A percentile compares a stretch with the other conserved stretches of the same genome.
Evolutionary conservation across 495 filamentous ascomycete species (phyloP).

Genomic region (Chlorociboria aeruginascens): DNA sequence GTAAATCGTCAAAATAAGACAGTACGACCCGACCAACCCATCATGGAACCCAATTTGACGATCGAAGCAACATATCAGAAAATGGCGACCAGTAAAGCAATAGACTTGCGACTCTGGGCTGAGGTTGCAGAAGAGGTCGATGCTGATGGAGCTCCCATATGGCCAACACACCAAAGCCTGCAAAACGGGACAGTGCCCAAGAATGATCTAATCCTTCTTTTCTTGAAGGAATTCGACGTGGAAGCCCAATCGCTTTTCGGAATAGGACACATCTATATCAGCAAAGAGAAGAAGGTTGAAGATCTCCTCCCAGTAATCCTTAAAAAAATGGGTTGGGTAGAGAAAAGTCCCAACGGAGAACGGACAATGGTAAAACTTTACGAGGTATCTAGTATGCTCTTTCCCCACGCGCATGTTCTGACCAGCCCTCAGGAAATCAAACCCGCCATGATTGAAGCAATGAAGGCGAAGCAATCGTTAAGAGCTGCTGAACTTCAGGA

Average conservation of each 20-base stretch:
- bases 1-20: slow-evolving; percentile 98
- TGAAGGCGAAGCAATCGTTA: slow-evolving; percentile 83
- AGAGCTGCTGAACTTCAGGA: slow-evolving; percentile 90
- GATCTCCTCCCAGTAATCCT: slow-evolving; percentile 75
- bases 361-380: slow-evolving; percentile 49
- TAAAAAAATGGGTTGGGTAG: slow-evolving; percentile 80
- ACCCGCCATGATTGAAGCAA: slow-evolving; percentile 86
- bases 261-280: slow-evolving; percentile 71
- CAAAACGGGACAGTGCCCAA: slow-evolving; percentile 30
- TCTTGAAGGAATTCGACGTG: slow-evolving; percentile 84
- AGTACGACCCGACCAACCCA: slow-evolving; percentile 74
- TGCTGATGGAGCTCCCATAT: slow-evolving; percentile 50
- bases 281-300: slow-evolving; percentile 71
- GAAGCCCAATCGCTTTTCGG: slow-evolving; percentile 63
- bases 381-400: slow-evolving; percentile 38
- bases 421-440: slow-evolving; percentile 68
- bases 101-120: slow-evolving; percentile 73
- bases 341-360: slow-evolving; percentile 19
- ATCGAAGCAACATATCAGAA: slow-evolving; percentile 69
- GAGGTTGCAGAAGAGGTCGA: slow-evolving; percentile 57
- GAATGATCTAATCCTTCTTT: slow-evolving; percentile 60
- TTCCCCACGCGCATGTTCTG: slow-evolving; percentile 7
- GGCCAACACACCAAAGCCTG: slow-evolving; percentile 36
- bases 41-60: slow-evolving; percentile 64
- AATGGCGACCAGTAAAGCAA: slow-evolving; percentile 47